Base-by-base conservation (phyloP, 73 alveolate species). In the Paramecium biaurelia region DNA sequence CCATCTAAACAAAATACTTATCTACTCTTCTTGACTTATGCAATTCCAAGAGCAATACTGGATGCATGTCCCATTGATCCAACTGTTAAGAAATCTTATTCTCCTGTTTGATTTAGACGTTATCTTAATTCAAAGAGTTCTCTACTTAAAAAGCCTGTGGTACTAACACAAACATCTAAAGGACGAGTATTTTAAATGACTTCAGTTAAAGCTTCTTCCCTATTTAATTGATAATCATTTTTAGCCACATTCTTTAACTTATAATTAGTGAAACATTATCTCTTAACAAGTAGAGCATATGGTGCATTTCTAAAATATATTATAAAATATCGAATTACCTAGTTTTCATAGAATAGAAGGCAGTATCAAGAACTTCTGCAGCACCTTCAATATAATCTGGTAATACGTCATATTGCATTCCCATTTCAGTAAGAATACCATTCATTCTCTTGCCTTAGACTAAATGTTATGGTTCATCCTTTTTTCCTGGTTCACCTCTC, bases 401-500 rank as follows among this genome's bases (percentile, higher is more conserved):
- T 18, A 95, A 94, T 26, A 96, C 98, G 92, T 95, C 97, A 58
- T 92, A 95, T 82, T 95, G 92, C 45, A 96, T 89, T 38, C 98
- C 98, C 96, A 96, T 92, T 67, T 92, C 96, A 90, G 94, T 92
- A 42, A 96, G 92, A 93, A 97, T 86, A 85, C 96, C 95, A 30
- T 89, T 70, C 92, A 94, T 96, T 59, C 93, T 89, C 86, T 95
- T 95, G 34, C 99, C 99, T 72, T 96, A 97, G 67, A 95, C 96
- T 53, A 94, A 86, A 92, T 97, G 99, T 86, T 97, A 97, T 63
- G 99, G 99, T 86, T 97, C 99, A 72, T 97, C 99, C 76, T 97
- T 97, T 57, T 94, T 95, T 42, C 99, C 99, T 28, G 99, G 99
- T 87, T 97, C 99, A 23, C 99, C 99, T 84, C 99, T 96, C 99